Base-by-base conservation (phyloP, 495 filamentous ascomycete species). In the Penicillium simplicissimum region DNA sequence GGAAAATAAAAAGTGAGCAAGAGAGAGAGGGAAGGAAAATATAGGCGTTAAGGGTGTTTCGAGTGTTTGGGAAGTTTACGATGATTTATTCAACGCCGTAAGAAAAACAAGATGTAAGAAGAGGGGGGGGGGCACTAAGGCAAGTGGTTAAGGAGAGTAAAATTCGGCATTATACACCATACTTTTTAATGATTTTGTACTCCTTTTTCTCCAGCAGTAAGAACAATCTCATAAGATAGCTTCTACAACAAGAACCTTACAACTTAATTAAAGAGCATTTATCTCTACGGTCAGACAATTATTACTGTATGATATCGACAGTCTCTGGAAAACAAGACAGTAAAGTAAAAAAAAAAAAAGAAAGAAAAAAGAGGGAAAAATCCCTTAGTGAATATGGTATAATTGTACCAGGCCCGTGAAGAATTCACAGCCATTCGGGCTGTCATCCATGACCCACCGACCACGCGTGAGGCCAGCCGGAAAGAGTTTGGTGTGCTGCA, bases 401-500 rank as follows among this genome's bases (percentile, higher is more conserved):
- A 52, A 61, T 52, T 21, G 21, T 19, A 8, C 45, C 25, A 31
- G 45, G 45, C 25, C 57, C 58, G 58, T 76, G 74, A 71, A 75
- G 71, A 73, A 77, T 62, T 31, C 21, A 58, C 48, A 60, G 43
- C 61, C 61, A 69, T 70, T 73, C 59, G 68, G 72, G 69, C 74
- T 76, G 74, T 74, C 75, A 78, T 69, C 71, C 69, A 57, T 66
- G 74, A 75, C 70, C 76, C 76, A 76, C 74, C 60, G 64, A 66
- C 72, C 76, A 78, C 76, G 76, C 75, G 75, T 70, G 70, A 73
- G 61, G 25, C 57, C 61, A 43, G 42, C 61, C 68, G 58, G 62
- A 70, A 74, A 72, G 68, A 68, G 75, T 78, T 75, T 76, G 72
- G 75, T 73, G 69, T 71, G 69, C 72, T 76, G 75, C 75, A 78